Evolutionary conservation across 1,284 basidiomycete species (phyloP), one percentile per base, ranked within the genome.

Genomic region (Anthracocystis walkeri): DNA sequence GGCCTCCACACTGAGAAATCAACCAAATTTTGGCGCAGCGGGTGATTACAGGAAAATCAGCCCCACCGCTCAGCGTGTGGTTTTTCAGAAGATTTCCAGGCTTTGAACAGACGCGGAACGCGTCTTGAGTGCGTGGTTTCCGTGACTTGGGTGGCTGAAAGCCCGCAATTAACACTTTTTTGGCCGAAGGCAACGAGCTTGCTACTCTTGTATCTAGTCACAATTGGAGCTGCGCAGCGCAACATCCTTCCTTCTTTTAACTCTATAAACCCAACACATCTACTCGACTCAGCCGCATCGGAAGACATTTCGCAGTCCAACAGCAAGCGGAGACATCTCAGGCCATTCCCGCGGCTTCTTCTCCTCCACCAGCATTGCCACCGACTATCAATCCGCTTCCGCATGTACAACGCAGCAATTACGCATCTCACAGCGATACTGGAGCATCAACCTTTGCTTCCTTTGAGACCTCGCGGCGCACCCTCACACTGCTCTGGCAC

Each of bases 91-190:
- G 29, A 18, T 35, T 44, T 29, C 45, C 12, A 31, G 38, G 31
- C 21, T 35, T 31, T 46, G 29, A 35, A 11, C 33, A 21, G 44
- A 62, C 62, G 68, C 68, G 68, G 50, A 55, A 57, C 68, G 68
- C 68, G 68, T 65, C 58, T 58, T n/a, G 50, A 40, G 42, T 25
- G 53, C 46, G 48, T 46, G 58, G 49, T n/a, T 18, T 41, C 33
- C n/a, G 25, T 29, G 16, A 7, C 6, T 48, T 29, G 29, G 45
- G 38, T 63, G 63, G 62, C 57, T 46, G 55, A 55, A 59, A 60
- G 50, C 38, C 61, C 62, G 62, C 55, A 62, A 71, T 61, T 65
- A 71, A 71, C 68, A 71, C 68, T 71, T 18, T 44, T 16, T 20
- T 2, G 25, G 52, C 27, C 25, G 18, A 46, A 29, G 40, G n/a